Percentiles rank a stretch among this genome's conserved stretches.
phyloP scores from a whole-genome alignment of 2,329 filamentous ascomycete genomes.

The Aspergillus persii region DNA sequence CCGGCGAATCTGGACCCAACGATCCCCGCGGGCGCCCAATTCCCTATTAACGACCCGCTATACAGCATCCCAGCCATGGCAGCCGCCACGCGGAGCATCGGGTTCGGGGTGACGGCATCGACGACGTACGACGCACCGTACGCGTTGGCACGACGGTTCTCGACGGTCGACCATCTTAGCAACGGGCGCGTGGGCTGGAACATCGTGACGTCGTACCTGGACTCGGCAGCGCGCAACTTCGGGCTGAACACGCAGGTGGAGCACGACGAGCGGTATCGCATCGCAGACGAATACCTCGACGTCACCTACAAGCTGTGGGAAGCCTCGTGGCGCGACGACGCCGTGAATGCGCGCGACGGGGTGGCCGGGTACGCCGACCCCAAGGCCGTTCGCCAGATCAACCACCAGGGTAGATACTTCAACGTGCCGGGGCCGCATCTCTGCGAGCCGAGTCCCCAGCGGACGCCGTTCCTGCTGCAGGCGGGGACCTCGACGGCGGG shows the following conservation, averaged over 20 bases:
- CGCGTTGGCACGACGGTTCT: constrained; percentile 54
- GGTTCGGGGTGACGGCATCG: constrained; percentile 54
- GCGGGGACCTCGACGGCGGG: constrained; percentile 48
- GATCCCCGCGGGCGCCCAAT: constrained; percentile 41
- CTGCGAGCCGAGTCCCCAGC: constrained; percentile 46
- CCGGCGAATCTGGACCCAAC: constrained; percentile 40
- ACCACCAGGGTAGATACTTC: constrained; percentile 44
- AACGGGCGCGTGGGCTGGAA: constrained; percentile 54
- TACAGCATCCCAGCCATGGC: constrained; percentile 48
- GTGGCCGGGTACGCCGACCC: constrained; percentile 33
- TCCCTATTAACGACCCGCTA: constrained; percentile 45
- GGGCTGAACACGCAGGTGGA: constrained; percentile 46
- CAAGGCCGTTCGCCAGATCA: constrained; percentile 35
- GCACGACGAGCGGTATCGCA: constrained; percentile 51
- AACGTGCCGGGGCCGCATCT: constrained; percentile 45
- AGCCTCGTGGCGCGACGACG: constrained; percentile 49
- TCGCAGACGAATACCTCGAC: constrained; percentile 50
- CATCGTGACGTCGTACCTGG: constrained; percentile 50
- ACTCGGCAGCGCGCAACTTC: constrained; percentile 49
- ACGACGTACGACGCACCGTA: constrained; percentile 57
- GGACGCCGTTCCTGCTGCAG: constrained; percentile 50
- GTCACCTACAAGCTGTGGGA: constrained; percentile 53
- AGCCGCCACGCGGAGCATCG: constrained; percentile 46
- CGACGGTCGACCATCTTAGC: constrained; percentile 54
- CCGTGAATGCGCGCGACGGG: constrained; percentile 24